Conservation (phyloP, 768 basidiomycete genomes). For the Suillus clintonianus region DNA sequence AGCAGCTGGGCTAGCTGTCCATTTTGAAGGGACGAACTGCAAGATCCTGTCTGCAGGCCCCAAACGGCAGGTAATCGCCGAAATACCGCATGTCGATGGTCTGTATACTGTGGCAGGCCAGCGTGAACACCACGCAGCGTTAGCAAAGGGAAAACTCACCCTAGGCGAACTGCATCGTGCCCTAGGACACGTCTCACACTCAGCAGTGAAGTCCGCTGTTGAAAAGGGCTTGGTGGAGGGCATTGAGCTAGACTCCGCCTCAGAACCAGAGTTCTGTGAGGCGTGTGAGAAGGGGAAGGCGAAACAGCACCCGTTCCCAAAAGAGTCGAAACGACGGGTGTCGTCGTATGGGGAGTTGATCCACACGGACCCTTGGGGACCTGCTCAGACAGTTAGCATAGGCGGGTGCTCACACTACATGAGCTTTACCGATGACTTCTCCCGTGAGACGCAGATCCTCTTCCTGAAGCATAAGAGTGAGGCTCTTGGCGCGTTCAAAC, state of each 20-base stretch:
- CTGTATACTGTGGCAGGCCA: neutral
- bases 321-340: neutral
- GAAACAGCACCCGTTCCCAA: slow-evolving; percentile 19
- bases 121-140: neutral
- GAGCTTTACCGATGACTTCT: slow-evolving; percentile 37
- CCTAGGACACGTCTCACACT: slow-evolving; percentile 3
- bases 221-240: slow-evolving; percentile 21
- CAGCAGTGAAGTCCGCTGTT: slow-evolving; percentile 2
- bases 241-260: slow-evolving; percentile 22
- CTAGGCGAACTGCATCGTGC: neutral
- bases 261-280: slow-evolving; percentile 25
- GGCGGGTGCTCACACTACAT: slow-evolving; percentile 33
- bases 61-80: neutral
- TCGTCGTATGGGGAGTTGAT: slow-evolving; percentile 7
- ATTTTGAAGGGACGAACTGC: neutral
- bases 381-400: neutral
- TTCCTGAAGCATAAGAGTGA: slow-evolving; percentile 33
- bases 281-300: slow-evolving; percentile 31
- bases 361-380: slow-evolving; percentile 14
- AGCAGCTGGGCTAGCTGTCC: neutral
- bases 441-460: slow-evolving; percentile 23
- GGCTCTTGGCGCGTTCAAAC: slow-evolving; percentile 25
- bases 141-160: neutral
- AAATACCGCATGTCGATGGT: neutral
- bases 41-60: neutral